A percentile compares a stretch with the other conserved stretches of the same genome.
Conservation (phyloP, 768 basidiomycete species). For the Boletus barrowsii region DNA sequence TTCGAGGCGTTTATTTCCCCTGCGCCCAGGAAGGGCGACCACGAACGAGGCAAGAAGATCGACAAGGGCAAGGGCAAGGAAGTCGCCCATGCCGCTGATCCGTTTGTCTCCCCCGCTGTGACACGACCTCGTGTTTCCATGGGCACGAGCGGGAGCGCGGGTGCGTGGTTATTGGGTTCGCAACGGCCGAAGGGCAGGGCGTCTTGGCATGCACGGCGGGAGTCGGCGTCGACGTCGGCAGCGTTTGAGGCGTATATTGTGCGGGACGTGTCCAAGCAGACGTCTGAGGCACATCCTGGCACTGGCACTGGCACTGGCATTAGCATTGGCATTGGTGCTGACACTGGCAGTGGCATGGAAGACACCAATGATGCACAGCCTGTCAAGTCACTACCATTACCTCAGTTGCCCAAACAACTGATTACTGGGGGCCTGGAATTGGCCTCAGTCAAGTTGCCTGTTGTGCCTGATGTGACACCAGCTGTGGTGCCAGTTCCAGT, state of each 20-base stretch:
- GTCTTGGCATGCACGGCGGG: slow-evolving; percentile 4
- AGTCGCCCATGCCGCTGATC: background rate
- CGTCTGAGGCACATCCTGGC: too few relatives aligned
- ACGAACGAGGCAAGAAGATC: too few relatives aligned
- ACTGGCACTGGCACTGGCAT: background rate
- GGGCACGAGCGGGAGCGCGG: background rate
- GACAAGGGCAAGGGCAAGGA: background rate
- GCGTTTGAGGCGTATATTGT: slow-evolving; percentile 21
- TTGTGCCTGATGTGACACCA: background rate
- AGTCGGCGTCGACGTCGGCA: slow-evolving; percentile 6
- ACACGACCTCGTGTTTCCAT: background rate
- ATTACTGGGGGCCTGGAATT: background rate
- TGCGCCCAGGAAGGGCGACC: background rate
- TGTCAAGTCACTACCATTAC: background rate
- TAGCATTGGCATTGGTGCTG: too few relatives aligned
- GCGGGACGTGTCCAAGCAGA: slow-evolving; percentile 1
- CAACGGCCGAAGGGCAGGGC: background rate
- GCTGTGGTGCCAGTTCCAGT: background rate
- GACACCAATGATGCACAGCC: background rate
- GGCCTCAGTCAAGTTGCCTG: background rate
- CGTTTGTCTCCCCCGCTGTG: background rate
- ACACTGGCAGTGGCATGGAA: too few relatives aligned
- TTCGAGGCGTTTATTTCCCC: slow-evolving; percentile 27
- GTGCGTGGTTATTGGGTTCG: background rate
- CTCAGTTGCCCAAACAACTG: background rate